Evolutionary conservation across 73 alveolate genomes (phyloP).

Genomic region (Paramecium biaurelia): DNA sequence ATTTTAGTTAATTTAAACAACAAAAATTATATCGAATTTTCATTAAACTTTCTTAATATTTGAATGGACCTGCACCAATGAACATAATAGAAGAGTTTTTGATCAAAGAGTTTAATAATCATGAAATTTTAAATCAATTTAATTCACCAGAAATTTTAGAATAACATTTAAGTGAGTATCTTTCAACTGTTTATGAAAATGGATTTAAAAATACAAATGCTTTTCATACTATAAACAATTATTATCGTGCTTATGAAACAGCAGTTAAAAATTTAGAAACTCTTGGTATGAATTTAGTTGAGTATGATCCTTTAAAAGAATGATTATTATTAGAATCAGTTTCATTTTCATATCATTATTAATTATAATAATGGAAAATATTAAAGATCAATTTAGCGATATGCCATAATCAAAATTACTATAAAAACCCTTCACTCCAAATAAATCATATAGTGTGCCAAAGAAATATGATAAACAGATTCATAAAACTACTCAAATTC

Average conservation of each 20-base stretch:
- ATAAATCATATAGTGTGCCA: neutral
- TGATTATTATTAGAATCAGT: neutral
- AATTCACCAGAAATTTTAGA: neutral
- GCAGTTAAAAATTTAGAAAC: neutral
- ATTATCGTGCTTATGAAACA: neutral
- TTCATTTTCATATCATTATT: neutral
- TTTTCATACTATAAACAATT: neutral
- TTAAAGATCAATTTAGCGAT: neutral
- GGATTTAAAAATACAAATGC: neutral
- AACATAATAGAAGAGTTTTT: neutral
- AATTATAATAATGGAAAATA: neutral
- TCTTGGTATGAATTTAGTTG: neutral
- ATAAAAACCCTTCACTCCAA: neutral
- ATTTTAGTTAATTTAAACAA: neutral
- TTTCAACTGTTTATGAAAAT: neutral
- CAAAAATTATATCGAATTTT: neutral
- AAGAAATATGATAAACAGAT: slow-evolving; percentile 30
- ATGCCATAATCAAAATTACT: neutral
- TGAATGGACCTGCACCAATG: neutral
- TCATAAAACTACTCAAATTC: slow-evolving; percentile 40
- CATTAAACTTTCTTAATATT: neutral
- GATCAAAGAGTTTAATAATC: neutral
- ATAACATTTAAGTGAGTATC: neutral
- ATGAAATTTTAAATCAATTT: neutral
- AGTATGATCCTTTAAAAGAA: neutral